Percentiles rank a stretch among this genome's conserved stretches.
Evolutionary conservation across 2,329 filamentous ascomycete species (phyloP).

Genomic region (Huntiella moniliformis): DNA sequence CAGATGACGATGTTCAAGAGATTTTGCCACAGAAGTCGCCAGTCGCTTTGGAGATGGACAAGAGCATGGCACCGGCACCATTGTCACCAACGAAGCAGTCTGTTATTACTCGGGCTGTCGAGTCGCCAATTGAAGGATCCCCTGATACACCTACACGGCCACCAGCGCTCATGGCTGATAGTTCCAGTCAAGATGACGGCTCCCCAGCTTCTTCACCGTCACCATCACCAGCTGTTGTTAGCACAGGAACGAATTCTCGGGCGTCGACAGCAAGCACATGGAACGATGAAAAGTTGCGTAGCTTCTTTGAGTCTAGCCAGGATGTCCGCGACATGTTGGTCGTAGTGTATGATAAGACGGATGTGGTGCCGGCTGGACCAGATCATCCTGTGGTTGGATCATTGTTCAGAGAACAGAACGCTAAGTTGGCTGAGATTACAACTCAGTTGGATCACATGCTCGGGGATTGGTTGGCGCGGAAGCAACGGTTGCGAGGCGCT

Average conservation of each 20-base stretch:
- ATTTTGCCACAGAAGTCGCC: slow-evolving; percentile 12
- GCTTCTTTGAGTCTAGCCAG: slow-evolving; percentile 65
- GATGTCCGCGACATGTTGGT: slow-evolving; percentile 80
- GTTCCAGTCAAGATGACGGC: slow-evolving; percentile 48
- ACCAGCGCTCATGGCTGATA: slow-evolving; percentile 50
- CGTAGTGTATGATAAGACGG: slow-evolving; percentile 82
- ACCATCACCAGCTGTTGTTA: slow-evolving; percentile 24
- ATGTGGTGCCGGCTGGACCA: slow-evolving; percentile 57
- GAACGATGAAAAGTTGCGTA: slow-evolving; percentile 70
- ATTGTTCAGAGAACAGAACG: slow-evolving; percentile 74
- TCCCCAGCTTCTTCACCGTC: slow-evolving; percentile 42
- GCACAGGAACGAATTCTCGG: slow-evolving; percentile 5
- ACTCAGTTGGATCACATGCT: slow-evolving; percentile 77
- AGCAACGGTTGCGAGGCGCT: slow-evolving; percentile 40
- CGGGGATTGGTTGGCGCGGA: slow-evolving; percentile 57
- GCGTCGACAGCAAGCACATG: slow-evolving; percentile 41
- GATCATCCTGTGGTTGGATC: slow-evolving; percentile 70
- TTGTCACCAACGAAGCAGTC: slow-evolving; percentile 3
- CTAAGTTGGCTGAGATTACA: slow-evolving; percentile 70
- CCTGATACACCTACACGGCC: slow-evolving; percentile 27
- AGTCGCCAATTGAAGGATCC: slow-evolving; percentile 51
- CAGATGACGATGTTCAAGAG: slow-evolving; percentile 26
- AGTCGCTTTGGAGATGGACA: not conserved
- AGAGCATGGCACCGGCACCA: slow-evolving; percentile 22
- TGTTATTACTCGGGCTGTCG: slow-evolving; percentile 20